Conservation (phyloP, 495 filamentous ascomycete species). For the Trichoderma virens region DNA sequence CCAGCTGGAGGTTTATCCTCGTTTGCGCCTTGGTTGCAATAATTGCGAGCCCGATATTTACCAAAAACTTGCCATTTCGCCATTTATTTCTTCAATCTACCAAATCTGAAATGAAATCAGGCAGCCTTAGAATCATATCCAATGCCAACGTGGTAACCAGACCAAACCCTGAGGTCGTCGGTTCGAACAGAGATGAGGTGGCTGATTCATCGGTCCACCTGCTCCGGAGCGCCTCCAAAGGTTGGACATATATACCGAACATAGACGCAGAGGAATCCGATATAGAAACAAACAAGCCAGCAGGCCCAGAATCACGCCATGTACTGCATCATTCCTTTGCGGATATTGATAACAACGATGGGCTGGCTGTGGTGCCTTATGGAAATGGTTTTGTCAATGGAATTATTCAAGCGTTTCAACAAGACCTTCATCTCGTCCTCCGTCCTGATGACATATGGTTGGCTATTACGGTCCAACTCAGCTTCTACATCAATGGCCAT, state of each 20-base stretch:
- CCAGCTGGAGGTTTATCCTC: background rate
- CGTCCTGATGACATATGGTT: constrained; percentile 59
- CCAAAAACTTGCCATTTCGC: background rate
- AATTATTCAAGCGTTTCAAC: constrained; percentile 13
- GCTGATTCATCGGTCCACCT: background rate
- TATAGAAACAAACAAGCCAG: background rate
- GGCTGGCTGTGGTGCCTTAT: background rate
- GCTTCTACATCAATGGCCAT: constrained; percentile 42
- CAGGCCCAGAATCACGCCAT: background rate
- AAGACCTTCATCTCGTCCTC: constrained; percentile 43
- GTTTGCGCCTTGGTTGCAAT: background rate
- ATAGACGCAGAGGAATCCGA: background rate
- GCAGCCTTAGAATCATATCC: background rate
- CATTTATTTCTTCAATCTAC: background rate
- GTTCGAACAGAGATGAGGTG: background rate
- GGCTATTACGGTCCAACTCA: constrained; percentile 48
- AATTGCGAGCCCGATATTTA: background rate
- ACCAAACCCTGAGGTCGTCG: background rate
- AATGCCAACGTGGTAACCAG: background rate
- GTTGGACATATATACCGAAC: background rate
- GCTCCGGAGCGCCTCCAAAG: background rate
- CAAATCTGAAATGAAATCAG: background rate
- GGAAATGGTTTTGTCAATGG: background rate
- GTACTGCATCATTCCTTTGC: background rate
- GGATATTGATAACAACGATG: background rate